Evolutionary conservation across 805 yeast genomes (phyloP).

Genomic region (Candida fluviatilis): DNA sequence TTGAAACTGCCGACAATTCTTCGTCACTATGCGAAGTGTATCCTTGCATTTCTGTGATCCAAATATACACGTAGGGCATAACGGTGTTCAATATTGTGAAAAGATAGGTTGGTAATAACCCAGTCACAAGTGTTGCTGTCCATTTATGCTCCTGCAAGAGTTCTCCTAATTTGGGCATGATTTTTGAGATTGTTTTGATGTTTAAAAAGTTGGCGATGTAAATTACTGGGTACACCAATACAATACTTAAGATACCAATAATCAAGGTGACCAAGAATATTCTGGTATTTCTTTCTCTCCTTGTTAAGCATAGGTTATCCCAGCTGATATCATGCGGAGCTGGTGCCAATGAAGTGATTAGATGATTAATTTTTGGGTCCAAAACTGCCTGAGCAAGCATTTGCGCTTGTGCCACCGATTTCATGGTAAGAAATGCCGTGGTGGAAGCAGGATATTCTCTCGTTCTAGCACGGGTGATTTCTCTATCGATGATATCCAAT

Average conservation of each 20-base stretch:
- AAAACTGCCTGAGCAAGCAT: constrained; percentile 46
- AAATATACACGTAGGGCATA: constrained; percentile 83
- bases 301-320: constrained; percentile 81
- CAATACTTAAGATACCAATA: constrained; percentile 65
- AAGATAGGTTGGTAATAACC: constrained; percentile 84
- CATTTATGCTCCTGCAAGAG: constrained; percentile 59
- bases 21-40: constrained; percentile 89
- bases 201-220: constrained; percentile 81
- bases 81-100: constrained; percentile 79
- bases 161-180: constrained; percentile 80
- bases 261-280: constrained; percentile 60
- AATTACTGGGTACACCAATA: constrained; percentile 78
- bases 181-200: constrained; percentile 67
- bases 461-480: constrained; percentile 59
- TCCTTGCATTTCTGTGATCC: constrained; percentile 81
- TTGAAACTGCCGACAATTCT: constrained; percentile 83
- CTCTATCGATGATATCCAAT: constrained; percentile 64
- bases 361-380: constrained; percentile 42
- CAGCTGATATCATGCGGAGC: constrained; percentile 93
- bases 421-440: constrained; percentile 85
- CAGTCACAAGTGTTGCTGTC: constrained; percentile 80
- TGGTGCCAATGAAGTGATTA: constrained; percentile 42
- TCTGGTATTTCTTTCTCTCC: constrained; percentile 65
- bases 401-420: constrained; percentile 45
- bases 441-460: constrained; percentile 79